These are phyloP conservation scores for Craterostigma plantagineum DNA, from an alignment of 257 asterid genomes.

Conservation along the genomic window DNA sequence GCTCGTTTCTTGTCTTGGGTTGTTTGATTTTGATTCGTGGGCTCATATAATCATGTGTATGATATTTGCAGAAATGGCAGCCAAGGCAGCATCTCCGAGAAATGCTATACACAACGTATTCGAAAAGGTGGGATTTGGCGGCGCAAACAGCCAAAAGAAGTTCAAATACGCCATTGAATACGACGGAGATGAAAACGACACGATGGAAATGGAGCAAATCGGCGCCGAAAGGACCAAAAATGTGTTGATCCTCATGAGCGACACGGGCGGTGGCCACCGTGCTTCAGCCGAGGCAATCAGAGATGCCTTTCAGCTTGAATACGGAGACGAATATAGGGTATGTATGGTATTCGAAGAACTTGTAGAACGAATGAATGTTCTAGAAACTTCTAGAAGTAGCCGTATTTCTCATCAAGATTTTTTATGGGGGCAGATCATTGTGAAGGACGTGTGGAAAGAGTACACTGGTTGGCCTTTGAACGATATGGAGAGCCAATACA, in stretches of 20 bases:
- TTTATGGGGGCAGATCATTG: conserved; percentile 42
- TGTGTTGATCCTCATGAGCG: conserved; percentile 85
- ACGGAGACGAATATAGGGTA: conserved; percentile 25
- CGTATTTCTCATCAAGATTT: too few relatives aligned
- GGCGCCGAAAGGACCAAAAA: conserved; percentile 78
- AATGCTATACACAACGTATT: conserved; percentile 52
- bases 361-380: too few relatives aligned
- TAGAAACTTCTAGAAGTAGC: too few relatives aligned
- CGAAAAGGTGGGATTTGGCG: conserved; percentile 66
- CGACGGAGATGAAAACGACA: conserved; percentile 35
- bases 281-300: conserved; percentile 30
- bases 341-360: too few relatives aligned
- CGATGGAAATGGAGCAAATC: conserved; percentile 62
- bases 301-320: conserved; percentile 22
- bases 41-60: too few relatives aligned
- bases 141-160: conserved; percentile 32
- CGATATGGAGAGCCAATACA: conserved; percentile 84
- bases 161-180: conserved; percentile 25
- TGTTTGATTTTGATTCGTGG: too few relatives aligned
- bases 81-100: conserved; percentile 41
- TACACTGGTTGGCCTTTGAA: conserved; percentile 94
- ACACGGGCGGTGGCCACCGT: conserved; percentile 75
- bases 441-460: conserved; percentile 97
- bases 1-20: too few relatives aligned
- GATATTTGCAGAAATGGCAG: conserved; percentile 20